These are phyloP conservation scores for Lentinula edodes DNA, from an alignment of 768 basidiomycete genomes.

Conservation along the genomic window DNA sequence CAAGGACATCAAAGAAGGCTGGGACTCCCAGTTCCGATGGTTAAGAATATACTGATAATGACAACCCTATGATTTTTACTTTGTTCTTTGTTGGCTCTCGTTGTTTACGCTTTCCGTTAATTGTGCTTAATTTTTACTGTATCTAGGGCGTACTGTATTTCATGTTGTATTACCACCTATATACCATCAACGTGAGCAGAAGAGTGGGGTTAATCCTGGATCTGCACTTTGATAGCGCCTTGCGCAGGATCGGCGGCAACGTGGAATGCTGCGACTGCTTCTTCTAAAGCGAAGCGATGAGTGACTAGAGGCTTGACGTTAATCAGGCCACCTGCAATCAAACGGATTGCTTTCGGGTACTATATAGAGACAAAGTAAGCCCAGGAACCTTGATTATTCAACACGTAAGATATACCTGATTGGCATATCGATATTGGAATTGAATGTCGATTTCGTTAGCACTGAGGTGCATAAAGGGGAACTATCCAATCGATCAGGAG, in stretches of 20 bases:
- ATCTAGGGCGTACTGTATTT: not conserved
- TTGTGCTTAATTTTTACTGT: not conserved
- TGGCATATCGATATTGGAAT: constrained; percentile 67
- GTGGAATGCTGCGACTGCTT: constrained; percentile 76
- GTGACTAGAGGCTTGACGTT: constrained; percentile 78
- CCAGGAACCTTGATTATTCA: not conserved
- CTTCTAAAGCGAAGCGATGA: constrained; percentile 65
- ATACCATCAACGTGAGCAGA: not conserved
- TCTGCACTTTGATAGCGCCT: constrained; percentile 68
- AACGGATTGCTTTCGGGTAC: constrained; percentile 82
- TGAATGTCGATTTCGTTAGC: constrained; percentile 66
- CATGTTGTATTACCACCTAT: not conserved
- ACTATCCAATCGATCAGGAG: constrained; percentile 24
- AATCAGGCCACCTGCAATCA: constrained; percentile 70
- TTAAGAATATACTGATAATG: not conserved
- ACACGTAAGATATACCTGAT: constrained; percentile 34
- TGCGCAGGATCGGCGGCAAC: constrained; percentile 62
- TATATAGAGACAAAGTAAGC: constrained; percentile 16
- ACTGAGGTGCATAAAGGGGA: constrained; percentile 71
- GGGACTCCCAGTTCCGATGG: not conserved
- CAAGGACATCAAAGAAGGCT: not conserved
- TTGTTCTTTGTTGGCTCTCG: not conserved
- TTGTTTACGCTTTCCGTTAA: not conserved
- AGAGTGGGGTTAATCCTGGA: constrained; percentile 37
- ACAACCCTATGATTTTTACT: not conserved